Base-by-base conservation (phyloP, 2,329 filamentous ascomycete species). In the Capronia epimyces region DNA sequence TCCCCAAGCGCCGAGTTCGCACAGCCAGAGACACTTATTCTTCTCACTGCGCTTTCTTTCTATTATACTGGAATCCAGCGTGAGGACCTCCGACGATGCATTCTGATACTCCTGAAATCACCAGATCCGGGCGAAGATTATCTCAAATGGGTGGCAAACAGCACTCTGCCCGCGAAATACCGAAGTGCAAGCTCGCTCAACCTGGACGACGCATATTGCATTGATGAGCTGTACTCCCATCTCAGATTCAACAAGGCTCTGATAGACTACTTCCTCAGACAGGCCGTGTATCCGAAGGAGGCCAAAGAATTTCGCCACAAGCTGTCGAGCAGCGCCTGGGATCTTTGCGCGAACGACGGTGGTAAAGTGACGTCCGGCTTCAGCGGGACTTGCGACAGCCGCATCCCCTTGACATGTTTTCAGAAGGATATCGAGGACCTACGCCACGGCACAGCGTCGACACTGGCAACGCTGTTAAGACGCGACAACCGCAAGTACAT, bases 351-450 rank as follows among this genome's bases (percentile, higher is more conserved):
- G 31, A 42, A 42, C 3, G 82, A 75, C 48, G 4, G 15, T 0
- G 67, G 79, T 16, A 71, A 42, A 16, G 39, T 50, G 1, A 58
- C 55, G 7, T 82, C 80, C 0, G 85, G 84, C 0, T 89, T 89
- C 60, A 86, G 81, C 48, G 84, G 84, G 0, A 89, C 84, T 0
- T 83, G 81, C 20, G 84, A 88, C 56, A 80, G 49, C 34, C 24
- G 46, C 13, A 68, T 88, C 0, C 83, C 84, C 0, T 59, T 83
- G 0, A 67, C 67, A 0, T 42, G 39, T 25, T 24, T 25, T 16
- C 81, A 86, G 24, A 65, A 77, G 0, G 79, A 87, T 27, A 68
- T 83, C 0, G 60, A 65, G 0, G 65, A 68, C 0, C 79, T 85
- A 31, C 67, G 67, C 1, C 80, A 86, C 44, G 89, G 84, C 0